Evolutionary conservation across 1,284 basidiomycete species (phyloP).

Genomic region (Microbotryomycetes sp.): DNA sequence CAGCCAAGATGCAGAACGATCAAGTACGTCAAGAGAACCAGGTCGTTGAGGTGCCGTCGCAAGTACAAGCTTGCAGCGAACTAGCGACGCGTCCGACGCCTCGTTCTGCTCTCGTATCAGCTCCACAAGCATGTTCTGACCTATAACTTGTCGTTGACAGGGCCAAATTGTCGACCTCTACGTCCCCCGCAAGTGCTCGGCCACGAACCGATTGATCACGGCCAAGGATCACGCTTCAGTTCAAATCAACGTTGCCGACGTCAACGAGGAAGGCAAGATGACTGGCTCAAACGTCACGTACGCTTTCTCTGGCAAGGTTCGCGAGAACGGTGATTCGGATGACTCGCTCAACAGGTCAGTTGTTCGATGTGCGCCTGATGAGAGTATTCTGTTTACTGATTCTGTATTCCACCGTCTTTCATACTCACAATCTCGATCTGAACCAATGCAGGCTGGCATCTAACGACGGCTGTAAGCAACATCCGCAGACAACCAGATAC

Average conservation of each 20-base stretch:
- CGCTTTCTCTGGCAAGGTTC: slow-evolving; percentile 87
- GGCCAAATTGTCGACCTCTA: slow-evolving; percentile 99
- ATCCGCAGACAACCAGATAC: background rate
- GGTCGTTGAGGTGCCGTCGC: slow-evolving; percentile 15
- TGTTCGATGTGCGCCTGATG: no score
- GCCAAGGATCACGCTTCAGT: slow-evolving; percentile 99
- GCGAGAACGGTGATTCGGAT: slow-evolving; percentile 91
- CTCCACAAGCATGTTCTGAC: no score
- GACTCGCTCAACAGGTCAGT: slow-evolving; percentile 75
- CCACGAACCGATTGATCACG: slow-evolving; percentile 83
- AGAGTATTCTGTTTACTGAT: no score
- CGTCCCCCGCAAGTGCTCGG: slow-evolving; percentile 96
- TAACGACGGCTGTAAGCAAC: slow-evolving; percentile 68
- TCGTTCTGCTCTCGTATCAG: background rate
- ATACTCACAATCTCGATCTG: background rate
- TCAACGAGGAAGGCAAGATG: slow-evolving; percentile 87
- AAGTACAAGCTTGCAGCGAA: slow-evolving; percentile 5
- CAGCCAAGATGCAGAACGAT: slow-evolving; percentile 50
- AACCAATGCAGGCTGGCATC: slow-evolving; percentile 63
- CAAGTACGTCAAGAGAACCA: slow-evolving; percentile 39
- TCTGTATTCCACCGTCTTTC: no score
- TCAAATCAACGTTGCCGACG: slow-evolving; percentile 90
- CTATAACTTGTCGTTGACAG: no score
- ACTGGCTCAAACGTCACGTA: slow-evolving; percentile 81
- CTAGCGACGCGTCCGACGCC: background rate